These are phyloP conservation scores for Niebla homalea DNA, from an alignment of 495 filamentous ascomycete species.

Conservation along the genomic window DNA sequence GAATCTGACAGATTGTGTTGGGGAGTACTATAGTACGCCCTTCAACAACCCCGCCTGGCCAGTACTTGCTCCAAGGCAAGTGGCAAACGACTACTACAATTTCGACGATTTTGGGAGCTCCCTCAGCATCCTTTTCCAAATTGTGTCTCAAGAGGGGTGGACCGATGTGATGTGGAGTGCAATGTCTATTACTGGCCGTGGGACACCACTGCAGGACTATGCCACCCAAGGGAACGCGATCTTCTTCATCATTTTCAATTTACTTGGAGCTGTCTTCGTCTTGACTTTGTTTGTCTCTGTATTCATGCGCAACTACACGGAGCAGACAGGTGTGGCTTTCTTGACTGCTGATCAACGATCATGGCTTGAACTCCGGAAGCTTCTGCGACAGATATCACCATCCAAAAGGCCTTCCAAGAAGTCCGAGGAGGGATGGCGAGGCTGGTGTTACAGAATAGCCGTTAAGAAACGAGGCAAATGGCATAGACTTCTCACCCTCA, in stretches of 20 bases:
- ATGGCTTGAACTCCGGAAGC: slow-evolving; percentile 90
- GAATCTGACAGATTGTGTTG: slow-evolving; percentile 61
- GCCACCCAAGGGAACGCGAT: slow-evolving; percentile 71
- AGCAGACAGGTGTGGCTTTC: slow-evolving; percentile 95
- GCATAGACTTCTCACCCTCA: slow-evolving; percentile 65
- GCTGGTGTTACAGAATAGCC: slow-evolving; percentile 88
- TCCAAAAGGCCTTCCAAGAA: slow-evolving; percentile 74
- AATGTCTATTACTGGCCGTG: slow-evolving; percentile 68
- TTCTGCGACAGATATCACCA: slow-evolving; percentile 83
- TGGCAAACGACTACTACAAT: slow-evolving; percentile 69
- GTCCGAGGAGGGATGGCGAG: slow-evolving; percentile 60
- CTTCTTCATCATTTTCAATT: slow-evolving; percentile 94
- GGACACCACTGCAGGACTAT: slow-evolving; percentile 51
- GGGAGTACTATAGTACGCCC: slow-evolving; percentile 65
- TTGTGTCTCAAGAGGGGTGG: slow-evolving; percentile 98
- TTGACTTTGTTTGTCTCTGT: slow-evolving; percentile 97
- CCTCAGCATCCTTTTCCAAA: slow-evolving; percentile 94
- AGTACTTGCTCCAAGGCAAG: slow-evolving; percentile 67
- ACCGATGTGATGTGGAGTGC: slow-evolving; percentile 75
- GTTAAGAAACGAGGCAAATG: slow-evolving; percentile 91
- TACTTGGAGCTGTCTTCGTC: slow-evolving; percentile 93
- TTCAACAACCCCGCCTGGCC: slow-evolving; percentile 54
- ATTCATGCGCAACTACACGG: slow-evolving; percentile 99
- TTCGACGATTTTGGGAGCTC: slow-evolving; percentile 91
- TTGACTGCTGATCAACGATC: slow-evolving; percentile 92